Evolutionary conservation across 305 asterid species (phyloP).

Genomic region (Solanum hybrid): DNA sequence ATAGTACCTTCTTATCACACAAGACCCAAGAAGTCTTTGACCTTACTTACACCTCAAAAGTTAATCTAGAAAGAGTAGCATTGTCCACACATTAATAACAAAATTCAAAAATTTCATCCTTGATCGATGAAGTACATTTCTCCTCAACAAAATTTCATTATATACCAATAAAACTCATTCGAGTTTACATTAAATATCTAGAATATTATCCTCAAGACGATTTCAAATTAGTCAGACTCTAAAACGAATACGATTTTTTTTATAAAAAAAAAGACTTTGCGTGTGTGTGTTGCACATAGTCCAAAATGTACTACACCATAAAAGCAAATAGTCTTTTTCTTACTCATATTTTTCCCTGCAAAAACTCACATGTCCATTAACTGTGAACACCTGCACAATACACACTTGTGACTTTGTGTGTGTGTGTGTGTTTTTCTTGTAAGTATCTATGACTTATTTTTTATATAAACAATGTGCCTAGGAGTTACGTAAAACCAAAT

Average conservation of each 20-base stretch:
- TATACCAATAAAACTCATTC: background rate
- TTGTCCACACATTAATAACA: background rate
- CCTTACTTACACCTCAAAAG: no score
- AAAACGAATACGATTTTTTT: background rate
- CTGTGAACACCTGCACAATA: slow-evolving; percentile 2
- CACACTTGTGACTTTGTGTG: slow-evolving; percentile 1
- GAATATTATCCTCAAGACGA: background rate
- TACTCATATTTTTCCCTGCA: background rate
- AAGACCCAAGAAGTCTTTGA: no score
- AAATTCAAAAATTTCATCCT: background rate
- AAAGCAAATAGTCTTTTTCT: background rate
- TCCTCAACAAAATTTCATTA: background rate
- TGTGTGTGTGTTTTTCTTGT: background rate
- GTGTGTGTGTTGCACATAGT: background rate
- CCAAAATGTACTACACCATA: background rate
- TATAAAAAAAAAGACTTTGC: no score
- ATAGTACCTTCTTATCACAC: background rate
- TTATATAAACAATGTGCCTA: background rate
- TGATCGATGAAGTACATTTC: background rate
- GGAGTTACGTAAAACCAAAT: background rate
- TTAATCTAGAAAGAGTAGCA: no score
- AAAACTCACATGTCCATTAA: background rate
- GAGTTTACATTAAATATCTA: background rate
- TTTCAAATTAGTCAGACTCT: background rate
- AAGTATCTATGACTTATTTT: background rate